phyloP scores from a whole-genome alignment of 1,139 yeast genomes.

The Yamadazyma sp. region DNA sequence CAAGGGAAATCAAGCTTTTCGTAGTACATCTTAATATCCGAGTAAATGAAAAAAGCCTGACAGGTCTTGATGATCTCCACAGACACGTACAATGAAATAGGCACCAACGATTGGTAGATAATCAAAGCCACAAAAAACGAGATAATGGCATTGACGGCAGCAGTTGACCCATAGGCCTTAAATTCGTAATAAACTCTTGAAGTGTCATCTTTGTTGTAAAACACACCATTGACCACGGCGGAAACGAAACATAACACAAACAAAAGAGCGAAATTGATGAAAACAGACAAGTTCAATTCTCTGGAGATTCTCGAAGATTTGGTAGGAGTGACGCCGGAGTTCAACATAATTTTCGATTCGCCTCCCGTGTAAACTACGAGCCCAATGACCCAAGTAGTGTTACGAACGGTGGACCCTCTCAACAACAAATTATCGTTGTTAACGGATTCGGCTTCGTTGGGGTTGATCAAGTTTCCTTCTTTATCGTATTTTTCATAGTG shows the following conservation, averaged over 20 bases:
- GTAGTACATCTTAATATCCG: conserved; percentile 86
- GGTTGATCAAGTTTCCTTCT: conserved; percentile 34
- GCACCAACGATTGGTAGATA: conserved; percentile 87
- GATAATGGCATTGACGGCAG: conserved; percentile 79
- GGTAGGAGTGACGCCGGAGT: conserved; percentile 91
- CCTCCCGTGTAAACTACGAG: conserved; percentile 85
- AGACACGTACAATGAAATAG: conserved; percentile 91
- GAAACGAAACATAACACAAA: conserved; percentile 80
- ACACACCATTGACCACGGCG: conserved; percentile 80
- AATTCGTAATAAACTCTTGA: conserved; percentile 74
- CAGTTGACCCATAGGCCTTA: conserved; percentile 43
- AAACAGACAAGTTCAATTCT: conserved; percentile 79
- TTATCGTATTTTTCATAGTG: conserved; percentile 55
- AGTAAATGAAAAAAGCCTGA: conserved; percentile 90
- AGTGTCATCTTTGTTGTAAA: conserved; percentile 50
- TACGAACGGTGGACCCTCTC: conserved; percentile 90
- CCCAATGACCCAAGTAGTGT: conserved; percentile 93
- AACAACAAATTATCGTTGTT: conserved; percentile 76
- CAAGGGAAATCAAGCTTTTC: conserved; percentile 88
- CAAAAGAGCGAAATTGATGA: conserved; percentile 72
- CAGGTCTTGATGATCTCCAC: conserved; percentile 92
- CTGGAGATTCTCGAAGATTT: conserved; percentile 80
- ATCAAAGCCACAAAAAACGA: conserved; percentile 88
- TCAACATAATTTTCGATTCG: conserved; percentile 90
- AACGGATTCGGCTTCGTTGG: conserved; percentile 67